Percentiles rank a stretch among this genome's conserved stretches.
Evolutionary conservation across 805 yeast species (phyloP).

Genomic region (Grigorovia jiainica): DNA sequence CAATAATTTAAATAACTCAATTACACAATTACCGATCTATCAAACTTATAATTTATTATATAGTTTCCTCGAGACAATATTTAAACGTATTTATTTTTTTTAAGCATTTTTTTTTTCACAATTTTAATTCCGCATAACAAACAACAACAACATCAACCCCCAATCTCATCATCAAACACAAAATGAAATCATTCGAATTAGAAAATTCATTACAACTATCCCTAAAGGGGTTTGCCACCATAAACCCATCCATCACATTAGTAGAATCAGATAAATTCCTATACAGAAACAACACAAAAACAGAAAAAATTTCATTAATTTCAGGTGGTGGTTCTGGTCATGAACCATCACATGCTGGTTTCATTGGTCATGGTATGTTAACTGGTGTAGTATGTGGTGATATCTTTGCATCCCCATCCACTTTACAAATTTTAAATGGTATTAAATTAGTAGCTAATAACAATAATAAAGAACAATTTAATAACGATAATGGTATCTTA

Average conservation of each 20-base stretch:
- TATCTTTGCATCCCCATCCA: slow-evolving; percentile 92
- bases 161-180: not conserved
- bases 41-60: too few species aligned
- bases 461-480: slow-evolving; percentile 1
- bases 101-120: too few species aligned
- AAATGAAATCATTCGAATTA: slow-evolving; percentile 32
- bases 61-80: too few species aligned
- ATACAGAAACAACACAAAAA: slow-evolving; percentile 27
- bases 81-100: too few species aligned
- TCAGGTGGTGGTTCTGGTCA: slow-evolving; percentile 97
- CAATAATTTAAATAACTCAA: too few species aligned
- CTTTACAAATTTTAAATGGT: slow-evolving; percentile 74
- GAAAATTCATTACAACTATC: slow-evolving; percentile 30
- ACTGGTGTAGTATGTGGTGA: slow-evolving; percentile 88
- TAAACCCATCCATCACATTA: slow-evolving; percentile 31
- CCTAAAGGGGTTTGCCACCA: slow-evolving; percentile 31
- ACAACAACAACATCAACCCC: not conserved
- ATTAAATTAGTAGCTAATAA: slow-evolving; percentile 32
- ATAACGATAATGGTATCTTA: slow-evolving; percentile 47
- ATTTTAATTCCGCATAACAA: not conserved
- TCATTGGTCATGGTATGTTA: slow-evolving; percentile 72
- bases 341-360: slow-evolving; percentile 90
- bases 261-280: slow-evolving; percentile 32
- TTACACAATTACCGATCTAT: too few species aligned
- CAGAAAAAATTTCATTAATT: slow-evolving; percentile 53